Evolutionary conservation across 129 eudicot species (phyloP), one percentile per base, ranked within the genome.

Genomic region (Rutidosis leptorrhynchoides): DNA sequence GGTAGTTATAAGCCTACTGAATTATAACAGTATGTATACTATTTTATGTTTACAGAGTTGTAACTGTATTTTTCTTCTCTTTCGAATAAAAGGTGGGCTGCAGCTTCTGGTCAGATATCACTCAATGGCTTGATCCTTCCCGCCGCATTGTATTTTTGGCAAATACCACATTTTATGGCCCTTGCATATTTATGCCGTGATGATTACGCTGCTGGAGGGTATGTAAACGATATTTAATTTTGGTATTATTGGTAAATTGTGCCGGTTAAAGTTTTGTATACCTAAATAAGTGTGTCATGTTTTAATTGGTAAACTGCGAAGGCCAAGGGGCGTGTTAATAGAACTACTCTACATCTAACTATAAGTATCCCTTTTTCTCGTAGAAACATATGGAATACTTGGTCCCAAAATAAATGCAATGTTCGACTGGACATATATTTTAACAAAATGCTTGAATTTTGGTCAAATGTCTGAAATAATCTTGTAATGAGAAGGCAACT

Each of bases 201-300:
- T 26, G 98, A 92, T 71, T 92, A 92, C 65, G 87, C 85, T 59
- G 96, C 90, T 66, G 98, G 98, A 83, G 98, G 98, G 98, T 92
- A 88, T 81, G 83, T 65, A 51, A 29, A 30, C 51, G 33, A 48
- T 7, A 37, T 62, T 37, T 22, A n/a, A 40, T 40, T 0, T 37
- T 6, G 5, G 64, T 52, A 48, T 4, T 25, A 27, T 51, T 27
- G 2, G 7, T 65, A 17, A 45, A 16, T 43, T 46, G n/a, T 33
- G 19, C 12, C 6, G 22, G 30, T 40, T 14, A 1, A 30, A 5
- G 28, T 55, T 65, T 22, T 48, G 15, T 61, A 33, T 10, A 0
- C 3, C 46, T 40, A 12, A 10, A 11, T 10, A 2, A 11, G 16
- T 40, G 46, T 40, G 12, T n/a, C n/a, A n/a, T n/a, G 46, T 40